A percentile compares a stretch with the other conserved stretches of the same genome.
Evolutionary conservation across 192 early-diverging fungal genomes (phyloP).

Genomic region (Umbelopsis sp.): DNA sequence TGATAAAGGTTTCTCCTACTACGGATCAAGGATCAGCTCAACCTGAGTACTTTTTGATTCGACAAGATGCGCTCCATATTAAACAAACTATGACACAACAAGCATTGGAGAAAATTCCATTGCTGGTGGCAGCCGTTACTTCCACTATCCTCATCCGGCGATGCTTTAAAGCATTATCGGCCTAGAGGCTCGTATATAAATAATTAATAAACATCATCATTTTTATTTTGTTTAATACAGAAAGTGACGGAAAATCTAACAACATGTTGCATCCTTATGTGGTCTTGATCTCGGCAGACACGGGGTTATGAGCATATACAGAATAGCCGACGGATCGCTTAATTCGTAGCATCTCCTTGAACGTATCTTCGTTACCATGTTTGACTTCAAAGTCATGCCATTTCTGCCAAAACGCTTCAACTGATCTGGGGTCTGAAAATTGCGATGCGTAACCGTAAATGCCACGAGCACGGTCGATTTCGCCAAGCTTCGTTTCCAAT

Average conservation of each 20-base stretch:
- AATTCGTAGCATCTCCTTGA: slow-evolving; percentile 96
- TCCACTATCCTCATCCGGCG: neutral
- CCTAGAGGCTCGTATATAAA: neutral
- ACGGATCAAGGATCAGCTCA: neutral
- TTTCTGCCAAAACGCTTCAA: slow-evolving; percentile 76
- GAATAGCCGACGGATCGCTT: slow-evolving; percentile 71
- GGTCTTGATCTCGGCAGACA: slow-evolving; percentile 15
- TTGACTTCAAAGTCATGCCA: slow-evolving; percentile 99
- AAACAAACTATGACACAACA: neutral
- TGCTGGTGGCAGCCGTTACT: neutral
- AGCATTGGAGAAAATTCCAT: neutral
- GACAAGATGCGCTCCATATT: neutral
- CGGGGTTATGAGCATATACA: slow-evolving; percentile 16
- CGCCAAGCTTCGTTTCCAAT: slow-evolving; percentile 88
- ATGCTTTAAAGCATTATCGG: neutral
- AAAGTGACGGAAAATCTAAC: too few relatives aligned
- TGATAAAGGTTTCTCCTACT: neutral
- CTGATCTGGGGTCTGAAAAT: slow-evolving; percentile 81
- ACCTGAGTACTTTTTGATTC: neutral
- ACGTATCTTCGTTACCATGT: slow-evolving; percentile 97
- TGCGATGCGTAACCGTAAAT: slow-evolving; percentile 86
- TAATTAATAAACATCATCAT: neutral
- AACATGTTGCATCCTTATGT: neutral
- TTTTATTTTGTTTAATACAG: slow-evolving; percentile 2
- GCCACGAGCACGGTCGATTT: slow-evolving; percentile 92